phyloP scores from a whole-genome alignment of 2,329 filamentous ascomycete genomes.

The Aspergillus hiratsukae region DNA sequence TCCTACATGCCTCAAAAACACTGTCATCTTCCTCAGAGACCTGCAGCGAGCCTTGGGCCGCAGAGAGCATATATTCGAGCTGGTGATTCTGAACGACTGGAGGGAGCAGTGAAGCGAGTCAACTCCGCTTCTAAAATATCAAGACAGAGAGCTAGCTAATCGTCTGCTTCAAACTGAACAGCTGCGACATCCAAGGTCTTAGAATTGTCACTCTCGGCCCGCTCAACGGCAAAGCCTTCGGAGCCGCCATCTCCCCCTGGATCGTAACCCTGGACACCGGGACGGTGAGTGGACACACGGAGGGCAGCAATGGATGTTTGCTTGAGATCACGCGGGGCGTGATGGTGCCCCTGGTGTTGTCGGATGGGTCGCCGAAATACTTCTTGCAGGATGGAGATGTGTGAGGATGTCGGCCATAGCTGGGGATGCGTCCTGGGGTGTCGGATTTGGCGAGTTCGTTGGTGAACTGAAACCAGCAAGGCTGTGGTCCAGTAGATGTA shows the following conservation, averaged over 20 bases:
- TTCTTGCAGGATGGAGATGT: constrained; percentile 26
- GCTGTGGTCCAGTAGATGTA: neutral
- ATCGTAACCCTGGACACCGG: constrained; percentile 53
- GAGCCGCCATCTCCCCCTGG: constrained; percentile 59
- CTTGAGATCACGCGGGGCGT: constrained; percentile 26
- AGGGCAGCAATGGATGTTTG: constrained; percentile 23
- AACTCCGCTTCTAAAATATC: neutral
- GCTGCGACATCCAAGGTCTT: constrained; percentile 53
- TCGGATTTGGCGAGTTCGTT: constrained; percentile 29
- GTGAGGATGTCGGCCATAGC: constrained; percentile 23
- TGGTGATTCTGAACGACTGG: constrained; percentile 62
- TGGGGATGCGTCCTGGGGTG: constrained; percentile 17
- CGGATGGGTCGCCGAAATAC: constrained; percentile 14
- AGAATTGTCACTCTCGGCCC: constrained; percentile 61
- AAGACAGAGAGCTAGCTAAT: too few species aligned
- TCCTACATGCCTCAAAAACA: constrained; percentile 49
- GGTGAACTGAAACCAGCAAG: constrained; percentile 13
- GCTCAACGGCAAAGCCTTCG: constrained; percentile 58
- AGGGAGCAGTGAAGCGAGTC: constrained; percentile 23
- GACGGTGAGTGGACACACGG: constrained; percentile 23
- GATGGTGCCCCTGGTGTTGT: constrained; percentile 14
- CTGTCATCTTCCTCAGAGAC: constrained; percentile 50
- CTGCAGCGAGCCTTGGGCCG: constrained; percentile 39
- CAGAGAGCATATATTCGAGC: constrained; percentile 59
- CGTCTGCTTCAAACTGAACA: neutral